These are phyloP conservation scores for Physcomitrellopsis africana DNA, from an alignment of 225 moss, liverwort and hornwort species.

Conservation along the genomic window DNA sequence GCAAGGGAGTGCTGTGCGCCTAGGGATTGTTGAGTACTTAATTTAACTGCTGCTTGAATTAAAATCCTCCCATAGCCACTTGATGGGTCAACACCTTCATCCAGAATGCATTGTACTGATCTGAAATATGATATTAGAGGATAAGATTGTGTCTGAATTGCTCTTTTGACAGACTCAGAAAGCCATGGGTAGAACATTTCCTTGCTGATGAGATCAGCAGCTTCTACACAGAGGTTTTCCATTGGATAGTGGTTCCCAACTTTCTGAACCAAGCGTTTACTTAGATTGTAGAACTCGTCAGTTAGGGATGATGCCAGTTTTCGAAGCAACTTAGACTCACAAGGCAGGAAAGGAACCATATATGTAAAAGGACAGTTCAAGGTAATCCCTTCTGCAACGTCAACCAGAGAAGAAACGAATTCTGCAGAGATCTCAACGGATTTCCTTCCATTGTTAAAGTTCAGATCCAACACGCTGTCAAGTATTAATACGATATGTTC, in stretches of 20 bases:
- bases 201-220: constrained; percentile 26
- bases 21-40: constrained; percentile 48
- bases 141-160: constrained; percentile 29
- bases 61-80: constrained; percentile 37
- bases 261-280: constrained; percentile 46
- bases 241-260: constrained; percentile 32
- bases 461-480: constrained; percentile 28
- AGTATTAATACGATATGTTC: constrained; percentile 34
- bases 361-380: constrained; percentile 45
- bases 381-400: constrained; percentile 25
- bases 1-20: constrained; percentile 45
- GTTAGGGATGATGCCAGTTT: constrained; percentile 41
- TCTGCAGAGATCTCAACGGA: constrained; percentile 21
- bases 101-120: constrained; percentile 44
- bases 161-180: constrained; percentile 32
- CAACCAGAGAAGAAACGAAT: constrained; percentile 27
- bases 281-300: constrained; percentile 40
- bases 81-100: constrained; percentile 35
- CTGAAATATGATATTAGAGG: constrained; percentile 44
- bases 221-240: constrained; percentile 7
- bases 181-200: constrained; percentile 55
- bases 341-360: constrained; percentile 35
- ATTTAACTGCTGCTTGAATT: constrained; percentile 44
- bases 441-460: constrained; percentile 26
- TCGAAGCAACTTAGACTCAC: constrained; percentile 40